phyloP scores from a whole-genome alignment of 2,329 filamentous ascomycete genomes.

The Xylariaceae sp. region DNA sequence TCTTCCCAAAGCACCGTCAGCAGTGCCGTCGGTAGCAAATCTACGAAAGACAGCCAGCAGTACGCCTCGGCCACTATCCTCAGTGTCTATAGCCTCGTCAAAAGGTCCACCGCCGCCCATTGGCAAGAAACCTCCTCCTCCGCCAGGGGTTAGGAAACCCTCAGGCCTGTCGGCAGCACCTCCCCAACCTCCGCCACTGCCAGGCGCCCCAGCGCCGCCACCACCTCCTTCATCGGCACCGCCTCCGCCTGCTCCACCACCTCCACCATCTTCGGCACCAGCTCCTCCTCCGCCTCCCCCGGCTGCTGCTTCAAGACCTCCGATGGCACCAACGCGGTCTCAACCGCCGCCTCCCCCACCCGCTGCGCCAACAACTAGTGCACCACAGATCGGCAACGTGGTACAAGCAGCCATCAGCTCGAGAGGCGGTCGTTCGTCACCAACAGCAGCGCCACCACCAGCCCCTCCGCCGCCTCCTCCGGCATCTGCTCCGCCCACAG shows the following conservation, averaged over 20 bases:
- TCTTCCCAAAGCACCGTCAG: conserved; percentile 12
- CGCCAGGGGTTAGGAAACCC: conserved; percentile 58
- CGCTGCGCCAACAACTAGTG: conserved; percentile 15
- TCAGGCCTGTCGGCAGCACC: conserved; percentile 32
- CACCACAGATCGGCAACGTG: conserved; percentile 34
- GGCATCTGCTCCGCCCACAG: conserved; percentile 40
- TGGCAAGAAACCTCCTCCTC: conserved; percentile 69
- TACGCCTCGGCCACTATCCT: conserved; percentile 54
- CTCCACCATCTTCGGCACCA: conserved; percentile 44
- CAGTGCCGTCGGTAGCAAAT: conserved; percentile 47
- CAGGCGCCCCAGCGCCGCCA: conserved; percentile 31
- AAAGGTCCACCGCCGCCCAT: conserved; percentile 73
- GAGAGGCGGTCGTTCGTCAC: conserved; percentile 32
- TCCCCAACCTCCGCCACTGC: conserved; percentile 28
- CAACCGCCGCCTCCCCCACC: conserved; percentile 38
- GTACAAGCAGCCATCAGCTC: conserved; percentile 39
- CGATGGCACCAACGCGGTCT: conserved; percentile 27
- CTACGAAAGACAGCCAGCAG: conserved; percentile 55
- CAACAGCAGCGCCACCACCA: conserved; percentile 35
- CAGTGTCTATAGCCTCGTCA: conserved; percentile 53
- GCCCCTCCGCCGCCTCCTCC: conserved; percentile 36
- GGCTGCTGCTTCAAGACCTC: conserved; percentile 19
- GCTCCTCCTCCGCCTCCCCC: conserved; percentile 34
- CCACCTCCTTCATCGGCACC: conserved; percentile 37
- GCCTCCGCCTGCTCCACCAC: conserved; percentile 37